Percentiles rank a stretch among this genome's conserved stretches.
phyloP scores from a whole-genome alignment of 2,329 filamentous ascomycete genomes.

The Hypomyces rosellus region DNA sequence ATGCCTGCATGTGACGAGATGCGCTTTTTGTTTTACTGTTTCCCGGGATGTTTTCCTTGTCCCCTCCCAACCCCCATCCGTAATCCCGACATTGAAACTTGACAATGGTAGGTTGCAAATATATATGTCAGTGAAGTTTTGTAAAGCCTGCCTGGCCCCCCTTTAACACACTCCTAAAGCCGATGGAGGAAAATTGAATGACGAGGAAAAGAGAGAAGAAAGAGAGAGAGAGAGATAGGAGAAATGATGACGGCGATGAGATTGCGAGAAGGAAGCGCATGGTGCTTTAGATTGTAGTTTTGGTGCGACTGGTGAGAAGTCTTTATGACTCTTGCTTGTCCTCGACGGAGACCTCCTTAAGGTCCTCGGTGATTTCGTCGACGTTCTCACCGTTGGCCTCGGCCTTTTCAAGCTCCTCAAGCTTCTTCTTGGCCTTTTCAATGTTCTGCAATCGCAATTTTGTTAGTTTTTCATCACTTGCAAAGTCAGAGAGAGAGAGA shows the following conservation, averaged over 20 bases:
- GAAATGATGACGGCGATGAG: neutral
- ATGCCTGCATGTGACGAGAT: neutral
- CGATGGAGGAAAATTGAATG: neutral
- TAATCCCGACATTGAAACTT: no score
- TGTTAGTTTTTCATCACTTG: constrained; percentile 29
- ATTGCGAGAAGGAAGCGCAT: neutral
- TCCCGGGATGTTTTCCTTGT: neutral
- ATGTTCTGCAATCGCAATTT: constrained; percentile 79
- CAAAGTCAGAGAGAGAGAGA: neutral
- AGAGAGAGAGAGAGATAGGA: neutral
- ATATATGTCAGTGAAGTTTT: no score
- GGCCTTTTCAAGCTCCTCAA: constrained; percentile 70
- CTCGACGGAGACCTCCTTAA: constrained; percentile 47
- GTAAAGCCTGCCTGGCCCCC: no score
- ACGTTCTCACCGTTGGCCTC: constrained; percentile 39
- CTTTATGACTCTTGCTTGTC: constrained; percentile 45
- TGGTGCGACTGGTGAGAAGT: neutral
- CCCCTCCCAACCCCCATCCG: no score
- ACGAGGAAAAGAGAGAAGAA: neutral
- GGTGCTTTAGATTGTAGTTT: neutral
- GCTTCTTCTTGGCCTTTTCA: constrained; percentile 92
- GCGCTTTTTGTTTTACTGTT: neutral
- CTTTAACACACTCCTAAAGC: no score
- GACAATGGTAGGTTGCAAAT: neutral
- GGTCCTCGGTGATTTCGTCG: constrained; percentile 45